Base-by-base conservation (phyloP, 257 asterid genomes). In the Solanum sejunctum region DNA sequence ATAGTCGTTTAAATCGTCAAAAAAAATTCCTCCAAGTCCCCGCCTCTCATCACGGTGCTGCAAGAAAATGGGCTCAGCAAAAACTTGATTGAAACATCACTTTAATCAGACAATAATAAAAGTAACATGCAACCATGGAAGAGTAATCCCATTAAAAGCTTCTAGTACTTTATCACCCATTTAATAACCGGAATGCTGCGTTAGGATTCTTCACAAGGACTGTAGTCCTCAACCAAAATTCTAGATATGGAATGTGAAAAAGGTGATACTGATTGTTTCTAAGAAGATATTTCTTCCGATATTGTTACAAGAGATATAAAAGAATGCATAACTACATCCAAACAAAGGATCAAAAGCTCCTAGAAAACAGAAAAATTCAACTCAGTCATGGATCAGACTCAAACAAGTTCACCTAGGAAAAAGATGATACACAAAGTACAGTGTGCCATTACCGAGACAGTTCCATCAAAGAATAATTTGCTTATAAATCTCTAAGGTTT, bases 11-110 rank as follows among this genome's bases (percentile, higher is more conserved):
- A 97, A 71, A 92, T 97, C 98, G 88, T 97, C 99, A 85, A 97
- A 97, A 83, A 97, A 95, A 84, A 97, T 95, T 88, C 99, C 99
- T 85, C 99, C 99, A 58, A 97, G 98, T 83, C 99, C 99, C 81
- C 99, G 97, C 83, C 99, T 95, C 90, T 96, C 99, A 84, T 91
- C 94, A 45, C 98, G 97, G 87, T 97, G 99, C 99, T 97, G 93
- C 92, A 91, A 45, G 43, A 21, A 11, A 61, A 21, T 82, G 21
- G 32, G 12, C 85, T 39, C 75, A 45, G 23, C n/a, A 21, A 32
- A 39, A 47, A 75, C 36, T 7, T 45, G 80, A 72, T 72, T 12
- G 39, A 11, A 39, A 70, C 79, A 70, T 70, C 5, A 20, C 20
- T 72, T 72, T 43, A n/a, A 72, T 45, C 10, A 6, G 56, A 7